Evolutionary conservation across 139 green algal species (phyloP), one percentile per base, ranked within the genome.

Genomic region (Chlorella sp.): DNA sequence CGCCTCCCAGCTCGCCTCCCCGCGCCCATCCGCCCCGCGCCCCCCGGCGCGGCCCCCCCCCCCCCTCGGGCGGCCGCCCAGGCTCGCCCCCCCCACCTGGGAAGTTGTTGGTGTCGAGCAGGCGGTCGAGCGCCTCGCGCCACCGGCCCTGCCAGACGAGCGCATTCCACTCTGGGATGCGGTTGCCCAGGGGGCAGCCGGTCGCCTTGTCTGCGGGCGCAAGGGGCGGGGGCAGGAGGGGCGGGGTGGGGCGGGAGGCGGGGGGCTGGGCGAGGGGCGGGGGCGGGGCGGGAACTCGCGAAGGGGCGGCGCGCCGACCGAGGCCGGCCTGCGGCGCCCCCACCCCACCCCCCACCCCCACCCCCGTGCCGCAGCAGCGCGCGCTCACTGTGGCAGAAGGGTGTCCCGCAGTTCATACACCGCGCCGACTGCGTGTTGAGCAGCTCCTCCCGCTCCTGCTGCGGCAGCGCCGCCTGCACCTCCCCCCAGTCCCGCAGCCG

Each of bases 51-150:
- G 17, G 29, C 62, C 64, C 64, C 4, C 33, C 5, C 63, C 29
- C 72, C 74, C 89, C 94, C 0, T 95, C 98, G 87, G 98, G 98
- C 90, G n/a, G n/a, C n/a, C n/a, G n/a, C n/a, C n/a, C n/a, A n/a
- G n/a, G n/a, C n/a, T n/a, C n/a, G n/a, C n/a, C n/a, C n/a, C n/a
- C n/a, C n/a, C n/a, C n/a, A n/a, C 98, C 95, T 46, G 95, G 95
- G 89, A 98, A 98, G 87, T 98, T 98, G 87, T 98, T 98, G 33
- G 95, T 98, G 81, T 98, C 93, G 64, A 98, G 83, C 71, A 98
- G 90, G 2, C 95, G 80, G 79, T 98, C 86, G 45, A 97, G 82
- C 27, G 95, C 95, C 74, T 97, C 95, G 8, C 78, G 82, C 95
- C 95, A 98, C 42, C 90, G 79, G 51, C 92, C 94, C 84, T 98